A percentile compares a stretch with the other conserved stretches of the same genome.
Evolutionary conservation across 2,329 filamentous ascomycete genomes (phyloP).

Genomic region (Curvularia spicifera): DNA sequence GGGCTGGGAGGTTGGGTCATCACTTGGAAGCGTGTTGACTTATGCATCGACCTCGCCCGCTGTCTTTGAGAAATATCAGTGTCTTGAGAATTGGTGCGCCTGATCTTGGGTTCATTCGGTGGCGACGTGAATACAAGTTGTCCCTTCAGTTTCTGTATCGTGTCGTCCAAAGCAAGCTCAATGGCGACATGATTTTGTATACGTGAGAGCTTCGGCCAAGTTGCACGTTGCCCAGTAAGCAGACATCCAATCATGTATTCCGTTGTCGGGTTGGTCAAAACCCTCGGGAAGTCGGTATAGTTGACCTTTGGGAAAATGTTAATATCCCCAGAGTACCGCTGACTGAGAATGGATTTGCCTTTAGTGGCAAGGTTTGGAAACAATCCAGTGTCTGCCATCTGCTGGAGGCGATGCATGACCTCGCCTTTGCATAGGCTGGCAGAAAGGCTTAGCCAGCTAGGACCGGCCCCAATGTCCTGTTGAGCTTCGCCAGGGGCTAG

Average conservation of each 20-base stretch:
- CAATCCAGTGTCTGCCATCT: slow-evolving; percentile 79
- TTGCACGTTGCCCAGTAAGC: slow-evolving; percentile 80
- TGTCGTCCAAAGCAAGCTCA: slow-evolving; percentile 80
- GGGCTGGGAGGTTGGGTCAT: slow-evolving; percentile 31
- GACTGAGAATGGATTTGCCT: slow-evolving; percentile 78
- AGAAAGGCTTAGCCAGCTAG: slow-evolving; percentile 69
- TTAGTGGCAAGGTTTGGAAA: slow-evolving; percentile 82
- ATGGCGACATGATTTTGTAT: slow-evolving; percentile 88
- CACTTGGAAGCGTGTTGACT: slow-evolving; percentile 30
- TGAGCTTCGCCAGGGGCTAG: slow-evolving; percentile 48
- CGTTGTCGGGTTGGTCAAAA: slow-evolving; percentile 81
- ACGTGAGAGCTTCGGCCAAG: slow-evolving; percentile 87
- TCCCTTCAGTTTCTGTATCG: slow-evolving; percentile 71
- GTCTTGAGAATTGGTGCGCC: slow-evolving; percentile 37
- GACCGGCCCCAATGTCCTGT: slow-evolving; percentile 49
- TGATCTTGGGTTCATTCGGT: slow-evolving; percentile 55
- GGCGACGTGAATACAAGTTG: slow-evolving; percentile 72
- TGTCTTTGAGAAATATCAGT: slow-evolving; percentile 21
- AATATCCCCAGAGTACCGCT: slow-evolving; percentile 93
- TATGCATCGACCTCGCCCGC: slow-evolving; percentile 29
- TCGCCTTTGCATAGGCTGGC: slow-evolving; percentile 80
- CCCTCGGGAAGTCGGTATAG: slow-evolving; percentile 73
- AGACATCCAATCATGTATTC: slow-evolving; percentile 86
- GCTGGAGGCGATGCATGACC: slow-evolving; percentile 78
- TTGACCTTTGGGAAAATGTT: slow-evolving; percentile 86